A percentile compares a stretch with the other conserved stretches of the same genome.
These are phyloP conservation scores for Globisporangium abappressorium DNA, from an alignment of 352 stramenopile species.

Conservation along the genomic window DNA sequence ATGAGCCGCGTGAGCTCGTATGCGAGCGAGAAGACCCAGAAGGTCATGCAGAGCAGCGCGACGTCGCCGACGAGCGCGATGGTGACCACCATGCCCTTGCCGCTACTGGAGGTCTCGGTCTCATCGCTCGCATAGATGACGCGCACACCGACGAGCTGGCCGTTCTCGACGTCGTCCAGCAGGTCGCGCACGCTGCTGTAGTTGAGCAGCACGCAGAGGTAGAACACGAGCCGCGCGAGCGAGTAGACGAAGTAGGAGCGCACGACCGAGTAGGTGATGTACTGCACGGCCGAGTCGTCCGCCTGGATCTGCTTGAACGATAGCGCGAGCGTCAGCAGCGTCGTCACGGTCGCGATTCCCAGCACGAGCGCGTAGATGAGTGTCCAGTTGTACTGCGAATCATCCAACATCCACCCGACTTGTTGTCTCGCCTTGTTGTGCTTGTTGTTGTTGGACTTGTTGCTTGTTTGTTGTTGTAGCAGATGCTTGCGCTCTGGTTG, in stretches of 20 bases:
- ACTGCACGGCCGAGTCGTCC: conserved; percentile 60
- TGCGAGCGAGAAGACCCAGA: conserved; percentile 62
- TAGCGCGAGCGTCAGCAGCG: conserved; percentile 46
- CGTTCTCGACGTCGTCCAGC: conserved; percentile 44
- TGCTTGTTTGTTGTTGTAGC: not conserved
- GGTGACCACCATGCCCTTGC: conserved; percentile 32
- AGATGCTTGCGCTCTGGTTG: not conserved
- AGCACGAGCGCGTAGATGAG: conserved; percentile 55
- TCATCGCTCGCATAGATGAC: conserved; percentile 40
- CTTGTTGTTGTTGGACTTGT: not conserved
- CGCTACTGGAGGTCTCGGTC: conserved; percentile 15
- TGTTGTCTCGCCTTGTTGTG: not conserved
- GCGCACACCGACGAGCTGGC: conserved; percentile 47
- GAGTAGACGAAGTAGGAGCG: conserved; percentile 67
- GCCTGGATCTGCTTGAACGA: conserved; percentile 65
- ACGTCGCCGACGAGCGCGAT: conserved; percentile 61
- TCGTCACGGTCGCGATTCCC: conserved; percentile 36
- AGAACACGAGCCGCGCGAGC: conserved; percentile 46
- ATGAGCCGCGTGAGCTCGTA: conserved; percentile 72
- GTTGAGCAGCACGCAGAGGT: conserved; percentile 49
- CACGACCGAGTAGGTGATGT: conserved; percentile 64
- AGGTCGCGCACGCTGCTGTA: conserved; percentile 45
- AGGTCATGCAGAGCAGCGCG: conserved; percentile 50
- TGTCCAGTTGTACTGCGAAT: conserved; percentile 54
- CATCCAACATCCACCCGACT: conserved; percentile 38